Conservation (phyloP, 2,329 filamentous ascomycete genomes). For the Bisporella sp. region DNA sequence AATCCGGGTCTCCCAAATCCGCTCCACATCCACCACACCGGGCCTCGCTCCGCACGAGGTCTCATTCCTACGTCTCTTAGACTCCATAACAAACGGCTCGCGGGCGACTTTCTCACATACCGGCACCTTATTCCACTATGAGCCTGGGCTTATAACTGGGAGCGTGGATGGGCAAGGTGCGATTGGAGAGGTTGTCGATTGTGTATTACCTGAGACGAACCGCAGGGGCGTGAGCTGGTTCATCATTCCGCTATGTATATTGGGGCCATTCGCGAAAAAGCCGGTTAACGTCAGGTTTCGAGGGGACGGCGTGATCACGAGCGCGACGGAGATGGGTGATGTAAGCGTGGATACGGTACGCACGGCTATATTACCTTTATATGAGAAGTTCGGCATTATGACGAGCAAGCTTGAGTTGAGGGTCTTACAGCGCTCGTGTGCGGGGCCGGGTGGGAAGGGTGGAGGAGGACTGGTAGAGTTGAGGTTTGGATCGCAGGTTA, state of each 20-base stretch:
- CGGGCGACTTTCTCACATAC: conserved; percentile 95
- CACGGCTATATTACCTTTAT: conserved; percentile 85
- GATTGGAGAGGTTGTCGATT: conserved; percentile 64
- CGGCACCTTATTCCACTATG: conserved; percentile 86
- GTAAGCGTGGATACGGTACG: conserved; percentile 89
- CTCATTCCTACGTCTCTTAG: conserved; percentile 90
- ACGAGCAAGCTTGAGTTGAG: conserved; percentile 76
- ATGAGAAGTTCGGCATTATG: conserved; percentile 80
- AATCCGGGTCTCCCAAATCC: conserved; percentile 90
- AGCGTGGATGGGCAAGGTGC: conserved; percentile 66
- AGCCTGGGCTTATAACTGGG: conserved; percentile 87
- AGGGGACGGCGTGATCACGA: conserved; percentile 88
- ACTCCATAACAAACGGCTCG: conserved; percentile 90
- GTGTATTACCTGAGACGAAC: conserved; percentile 71
- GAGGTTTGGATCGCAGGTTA: conserved; percentile 86
- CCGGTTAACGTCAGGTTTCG: conserved; percentile 86
- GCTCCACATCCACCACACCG: conserved; percentile 74
- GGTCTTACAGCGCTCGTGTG: conserved; percentile 72
- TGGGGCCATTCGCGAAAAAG: conserved; percentile 89
- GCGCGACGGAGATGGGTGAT: conserved; percentile 75
- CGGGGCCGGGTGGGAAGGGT: conserved; percentile 65
- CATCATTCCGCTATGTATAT: conserved; percentile 77
- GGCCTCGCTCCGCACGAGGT: conserved; percentile 90
- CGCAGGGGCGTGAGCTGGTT: conserved; percentile 85
- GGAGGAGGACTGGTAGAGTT: conserved; percentile 92